These are phyloP conservation scores for Kurtzmaniella natalensis DNA, from an alignment of 1,139 yeast genomes.

Conservation along the genomic window DNA sequence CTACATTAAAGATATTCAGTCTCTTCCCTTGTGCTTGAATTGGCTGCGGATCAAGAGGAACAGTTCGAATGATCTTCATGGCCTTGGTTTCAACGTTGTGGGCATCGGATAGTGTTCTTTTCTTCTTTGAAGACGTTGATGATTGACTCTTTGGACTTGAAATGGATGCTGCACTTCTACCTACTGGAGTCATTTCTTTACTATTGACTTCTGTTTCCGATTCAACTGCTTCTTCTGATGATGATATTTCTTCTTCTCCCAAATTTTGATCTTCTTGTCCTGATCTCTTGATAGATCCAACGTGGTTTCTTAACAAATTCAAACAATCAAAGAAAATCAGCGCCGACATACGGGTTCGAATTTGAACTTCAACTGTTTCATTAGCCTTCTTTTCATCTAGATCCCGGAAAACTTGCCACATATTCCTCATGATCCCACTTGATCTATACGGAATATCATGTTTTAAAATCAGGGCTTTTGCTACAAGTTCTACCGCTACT, in stretches of 20 bases:
- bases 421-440: constrained; percentile 88
- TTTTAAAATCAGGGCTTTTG: constrained; percentile 77
- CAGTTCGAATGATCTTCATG: constrained; percentile 66
- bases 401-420: constrained; percentile 81
- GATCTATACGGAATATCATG: constrained; percentile 93
- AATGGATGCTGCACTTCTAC: constrained; percentile 13
- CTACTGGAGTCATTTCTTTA: constrained; percentile 7
- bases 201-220: constrained; percentile 22
- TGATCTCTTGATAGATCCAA: constrained; percentile 63
- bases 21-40: constrained; percentile 40
- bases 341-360: constrained; percentile 84
- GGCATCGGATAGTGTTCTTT: constrained; percentile 49
- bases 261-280: constrained; percentile 1
- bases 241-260: constrained; percentile 10
- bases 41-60: constrained; percentile 81
- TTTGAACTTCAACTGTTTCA: constrained; percentile 41
- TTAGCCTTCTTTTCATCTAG: constrained; percentile 42
- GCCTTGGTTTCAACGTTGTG: constrained; percentile 67
- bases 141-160: constrained; percentile 39
- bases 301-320: constrained; percentile 77
- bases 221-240: constrained; percentile 20
- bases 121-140: constrained; percentile 30
- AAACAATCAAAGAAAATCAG: constrained; percentile 89
- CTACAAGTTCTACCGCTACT: constrained; percentile 64
- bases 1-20: constrained; percentile 38